A percentile compares a stretch with the other conserved stretches of the same genome.
phyloP scores from a whole-genome alignment of 2,329 filamentous ascomycete species.

The Blumeria graminis region DNA sequence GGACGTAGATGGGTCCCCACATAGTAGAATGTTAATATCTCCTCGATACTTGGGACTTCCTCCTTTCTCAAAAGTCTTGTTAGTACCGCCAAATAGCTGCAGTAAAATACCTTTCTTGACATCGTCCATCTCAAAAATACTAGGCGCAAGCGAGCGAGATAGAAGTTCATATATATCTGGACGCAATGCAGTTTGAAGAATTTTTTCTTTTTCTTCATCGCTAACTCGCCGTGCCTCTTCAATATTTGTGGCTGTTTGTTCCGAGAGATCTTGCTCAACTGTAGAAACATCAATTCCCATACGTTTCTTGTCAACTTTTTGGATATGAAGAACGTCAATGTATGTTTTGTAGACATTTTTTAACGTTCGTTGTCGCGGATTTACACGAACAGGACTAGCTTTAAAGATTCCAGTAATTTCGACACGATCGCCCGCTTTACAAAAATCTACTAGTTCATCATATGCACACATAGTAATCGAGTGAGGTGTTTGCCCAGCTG shows the following conservation, averaged over 20 bases:
- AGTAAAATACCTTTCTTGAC: constrained; percentile 96
- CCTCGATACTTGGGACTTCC: constrained; percentile 88
- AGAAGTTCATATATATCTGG: constrained; percentile 85
- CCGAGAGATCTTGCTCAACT: constrained; percentile 50
- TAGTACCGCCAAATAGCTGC: constrained; percentile 89
- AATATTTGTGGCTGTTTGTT: constrained; percentile 36
- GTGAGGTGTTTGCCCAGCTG: constrained; percentile 88
- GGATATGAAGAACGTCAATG: constrained; percentile 81
- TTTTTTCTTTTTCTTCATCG: constrained; percentile 73
- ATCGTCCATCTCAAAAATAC: constrained; percentile 93
- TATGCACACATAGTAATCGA: constrained; percentile 92
- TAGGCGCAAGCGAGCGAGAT: constrained; percentile 72
- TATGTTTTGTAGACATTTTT: constrained; percentile 98
- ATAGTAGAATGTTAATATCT: constrained; percentile 91
- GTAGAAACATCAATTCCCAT: constrained; percentile 82
- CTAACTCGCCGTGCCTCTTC: constrained; percentile 67
- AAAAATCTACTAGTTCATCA: constrained; percentile 89
- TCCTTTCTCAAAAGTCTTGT: constrained; percentile 93
- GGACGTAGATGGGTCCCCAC: constrained; percentile 85
- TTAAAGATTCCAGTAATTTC: constrained; percentile 95
- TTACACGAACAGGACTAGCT: constrained; percentile 78
- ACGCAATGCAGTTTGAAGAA: constrained; percentile 54
- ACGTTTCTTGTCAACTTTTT: constrained; percentile 88
- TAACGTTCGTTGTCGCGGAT: constrained; percentile 73
- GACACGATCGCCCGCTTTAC: constrained; percentile 90